Base-by-base conservation (phyloP, 768 basidiomycete genomes). In the Nidula microcarpa region DNA sequence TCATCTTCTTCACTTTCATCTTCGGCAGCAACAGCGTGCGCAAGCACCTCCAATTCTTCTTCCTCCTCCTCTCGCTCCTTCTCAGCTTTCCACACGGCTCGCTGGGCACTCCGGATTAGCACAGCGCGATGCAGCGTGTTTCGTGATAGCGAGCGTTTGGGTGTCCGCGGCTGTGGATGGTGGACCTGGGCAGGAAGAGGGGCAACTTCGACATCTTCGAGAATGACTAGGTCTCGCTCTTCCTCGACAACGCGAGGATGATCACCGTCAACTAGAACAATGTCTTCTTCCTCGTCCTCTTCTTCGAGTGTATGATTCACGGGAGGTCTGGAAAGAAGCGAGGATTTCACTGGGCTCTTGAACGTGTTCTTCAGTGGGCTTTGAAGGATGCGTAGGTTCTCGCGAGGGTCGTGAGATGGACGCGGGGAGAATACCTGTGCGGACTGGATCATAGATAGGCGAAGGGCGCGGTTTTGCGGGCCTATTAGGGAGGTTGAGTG, bases 391-490 rank as follows among this genome's bases (percentile, higher is more conserved):
- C 79, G 74, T 1, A 90, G 74, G 55, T 88, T 88, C 63, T 83
- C 83, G 33, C 73, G 68, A 1, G 86, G 83, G 60, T 86, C 77
- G 3, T 68, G 65, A 35, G 79, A 82, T 0, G 84, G 85, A 3
- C 79, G 67, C 1, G 87, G 89, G 1, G 82, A 80, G 66, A 89
- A 88, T 4, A 91, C 86, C 59, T 88, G 80, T 0, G 86, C 86
- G 51, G 82, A 82, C 23, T 82, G 75, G 34, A 91, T 88, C 85
- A 91, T 87, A 2, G 86, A 87, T 54, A 91, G 76, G 32, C 88
- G 81, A 1, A 86, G 74, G 2, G 79, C 74, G 17, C 81, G 74
- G 48, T 74, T 74, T 18, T 64, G 62, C 17, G 61, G 70, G 50
- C 61, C 69, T 67, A 60, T 39, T 43, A 18, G 43, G 47, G 49